Conservation (phyloP, 2,329 filamentous ascomycete species). For the Microsporum audouinii region DNA sequence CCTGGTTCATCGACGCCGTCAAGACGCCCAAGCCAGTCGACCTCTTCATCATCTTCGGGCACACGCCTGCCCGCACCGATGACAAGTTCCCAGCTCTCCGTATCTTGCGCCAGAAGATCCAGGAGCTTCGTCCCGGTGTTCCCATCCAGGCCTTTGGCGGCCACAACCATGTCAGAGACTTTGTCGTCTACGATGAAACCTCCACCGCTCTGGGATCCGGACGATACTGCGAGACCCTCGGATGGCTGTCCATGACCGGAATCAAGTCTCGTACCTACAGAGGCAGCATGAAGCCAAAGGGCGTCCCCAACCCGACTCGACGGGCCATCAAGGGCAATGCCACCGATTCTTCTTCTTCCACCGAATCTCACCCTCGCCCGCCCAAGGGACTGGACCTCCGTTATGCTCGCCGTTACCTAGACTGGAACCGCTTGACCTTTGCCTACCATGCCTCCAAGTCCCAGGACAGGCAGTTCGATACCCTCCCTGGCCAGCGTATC, state of each 20-base stretch:
- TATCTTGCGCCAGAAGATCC: conserved; percentile 48
- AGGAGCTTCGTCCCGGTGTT: conserved; percentile 43
- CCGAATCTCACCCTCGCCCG: background rate
- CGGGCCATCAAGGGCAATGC: conserved; percentile 22
- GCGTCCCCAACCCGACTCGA: conserved; percentile 35
- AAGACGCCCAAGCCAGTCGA: conserved; percentile 47
- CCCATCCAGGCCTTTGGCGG: conserved; percentile 57
- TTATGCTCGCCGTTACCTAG: conserved; percentile 53
- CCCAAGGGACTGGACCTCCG: conserved; percentile 8
- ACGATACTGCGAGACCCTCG: conserved; percentile 57
- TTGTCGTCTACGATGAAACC: conserved; percentile 51
- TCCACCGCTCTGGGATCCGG: conserved; percentile 52
- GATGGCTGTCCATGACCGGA: conserved; percentile 54
- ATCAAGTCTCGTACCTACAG: conserved; percentile 40
- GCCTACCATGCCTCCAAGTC: conserved; percentile 49
- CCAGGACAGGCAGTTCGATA: conserved; percentile 40
- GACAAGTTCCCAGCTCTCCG: conserved; percentile 34
- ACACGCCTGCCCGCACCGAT: conserved; percentile 46
- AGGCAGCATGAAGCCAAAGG: conserved; percentile 31
- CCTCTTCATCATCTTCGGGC: conserved; percentile 52
- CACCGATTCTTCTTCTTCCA: background rate
- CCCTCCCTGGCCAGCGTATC: conserved; percentile 36
- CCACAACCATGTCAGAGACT: conserved; percentile 55
- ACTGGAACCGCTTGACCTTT: conserved; percentile 58
- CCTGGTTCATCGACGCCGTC: conserved; percentile 51